Conservation (phyloP, 2,329 filamentous ascomycete genomes). For the Juglanconis oblonga region DNA sequence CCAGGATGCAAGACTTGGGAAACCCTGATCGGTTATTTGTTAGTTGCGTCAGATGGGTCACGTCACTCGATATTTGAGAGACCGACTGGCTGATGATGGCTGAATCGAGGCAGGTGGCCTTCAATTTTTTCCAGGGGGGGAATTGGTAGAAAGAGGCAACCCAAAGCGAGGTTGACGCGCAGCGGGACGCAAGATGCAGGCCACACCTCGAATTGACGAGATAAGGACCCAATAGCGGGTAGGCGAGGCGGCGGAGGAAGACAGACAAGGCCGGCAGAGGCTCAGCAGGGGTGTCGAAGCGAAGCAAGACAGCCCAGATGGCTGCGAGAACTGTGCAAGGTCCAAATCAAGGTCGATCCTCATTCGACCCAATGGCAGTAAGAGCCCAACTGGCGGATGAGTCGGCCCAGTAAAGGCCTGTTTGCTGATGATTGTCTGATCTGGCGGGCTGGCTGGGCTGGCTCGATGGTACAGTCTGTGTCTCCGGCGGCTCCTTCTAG, state of each 20-base stretch:
- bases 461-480: constrained; percentile 15
- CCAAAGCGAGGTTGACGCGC: constrained; percentile 17
- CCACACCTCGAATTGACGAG: constrained; percentile 5
- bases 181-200: constrained; percentile 14
- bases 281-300: constrained; percentile 14
- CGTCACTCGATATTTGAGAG: constrained; percentile 9
- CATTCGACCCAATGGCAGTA: background rate
- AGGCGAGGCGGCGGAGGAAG: constrained; percentile 7
- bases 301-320: constrained; percentile 12
- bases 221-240: constrained; percentile 3
- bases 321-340: constrained; percentile 4
- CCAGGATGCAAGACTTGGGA: background rate
- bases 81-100: constrained; percentile 12
- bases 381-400: constrained; percentile 9
- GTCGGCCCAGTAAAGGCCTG: constrained; percentile 1
- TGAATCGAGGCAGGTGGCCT: constrained; percentile 13
- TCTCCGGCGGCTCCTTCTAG: constrained; percentile 13
- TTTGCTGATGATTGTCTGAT: constrained; percentile 12
- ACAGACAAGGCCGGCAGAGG: constrained; percentile 4
- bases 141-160: constrained; percentile 15
- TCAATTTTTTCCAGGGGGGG: background rate
- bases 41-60: constrained; percentile 5
- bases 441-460: constrained; percentile 11
- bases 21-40: constrained; percentile 7
- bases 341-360: constrained; percentile 1